These are phyloP conservation scores for Cystofilobasidium ferigula DNA, from an alignment of 768 basidiomycete species.

Conservation along the genomic window DNA sequence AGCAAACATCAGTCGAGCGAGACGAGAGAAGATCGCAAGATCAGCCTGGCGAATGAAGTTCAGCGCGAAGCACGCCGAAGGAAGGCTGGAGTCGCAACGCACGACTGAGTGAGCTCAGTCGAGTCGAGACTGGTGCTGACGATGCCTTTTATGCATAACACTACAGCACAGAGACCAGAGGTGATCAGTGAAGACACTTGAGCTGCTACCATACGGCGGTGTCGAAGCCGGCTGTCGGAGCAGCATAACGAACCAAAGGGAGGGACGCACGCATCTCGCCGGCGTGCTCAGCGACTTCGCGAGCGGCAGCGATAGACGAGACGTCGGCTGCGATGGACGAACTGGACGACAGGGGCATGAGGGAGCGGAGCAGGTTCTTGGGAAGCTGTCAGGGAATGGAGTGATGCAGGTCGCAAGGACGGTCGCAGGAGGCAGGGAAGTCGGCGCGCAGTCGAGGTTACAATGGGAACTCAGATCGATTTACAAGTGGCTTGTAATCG, in stretches of 20 bases:
- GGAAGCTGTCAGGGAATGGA: too few relatives aligned
- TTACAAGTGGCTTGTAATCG: too few relatives aligned
- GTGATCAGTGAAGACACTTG: too few relatives aligned
- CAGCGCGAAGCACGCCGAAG: too few relatives aligned
- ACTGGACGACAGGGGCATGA: background rate
- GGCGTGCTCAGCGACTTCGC: background rate
- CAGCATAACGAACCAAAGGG: background rate
- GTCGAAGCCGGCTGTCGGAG: background rate
- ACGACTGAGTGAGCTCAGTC: background rate
- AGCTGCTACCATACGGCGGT: too few relatives aligned
- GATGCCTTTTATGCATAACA: background rate
- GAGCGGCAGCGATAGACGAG: background rate
- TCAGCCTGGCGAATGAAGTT: background rate
- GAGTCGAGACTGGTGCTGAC: background rate
- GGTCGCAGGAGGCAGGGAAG: too few relatives aligned
- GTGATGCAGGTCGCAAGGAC: too few relatives aligned
- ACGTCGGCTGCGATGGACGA: background rate
- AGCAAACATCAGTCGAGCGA: background rate
- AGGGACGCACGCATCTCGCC: conserved; percentile 1
- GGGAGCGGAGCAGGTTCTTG: background rate
- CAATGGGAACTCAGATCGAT: too few relatives aligned
- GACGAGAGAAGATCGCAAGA: background rate
- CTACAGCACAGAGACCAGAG: too few relatives aligned
- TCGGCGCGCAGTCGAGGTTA: too few relatives aligned
- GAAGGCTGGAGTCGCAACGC: background rate